Evolutionary conservation across 805 yeast genomes (phyloP).

Genomic region (Lipomyces mesembrius): DNA sequence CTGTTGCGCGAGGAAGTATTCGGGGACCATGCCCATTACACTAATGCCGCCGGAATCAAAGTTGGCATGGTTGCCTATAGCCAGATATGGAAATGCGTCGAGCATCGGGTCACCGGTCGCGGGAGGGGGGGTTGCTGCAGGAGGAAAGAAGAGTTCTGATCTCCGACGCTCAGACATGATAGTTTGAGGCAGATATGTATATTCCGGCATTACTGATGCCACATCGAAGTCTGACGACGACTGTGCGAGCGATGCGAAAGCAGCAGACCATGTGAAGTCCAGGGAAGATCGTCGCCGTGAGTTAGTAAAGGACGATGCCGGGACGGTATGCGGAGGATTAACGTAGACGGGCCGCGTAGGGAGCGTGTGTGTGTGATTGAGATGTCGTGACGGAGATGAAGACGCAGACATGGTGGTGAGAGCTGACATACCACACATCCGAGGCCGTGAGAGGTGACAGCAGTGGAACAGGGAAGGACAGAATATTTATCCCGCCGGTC

Average conservation of each 20-base stretch:
- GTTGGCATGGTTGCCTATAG: neutral
- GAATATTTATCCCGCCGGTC: neutral
- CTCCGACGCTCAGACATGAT: conserved; percentile 17
- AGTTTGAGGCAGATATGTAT: conserved; percentile 13
- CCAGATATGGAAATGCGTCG: conserved; percentile 7
- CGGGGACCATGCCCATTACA: conserved; percentile 23
- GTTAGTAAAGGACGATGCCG: neutral
- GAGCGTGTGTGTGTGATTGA: neutral
- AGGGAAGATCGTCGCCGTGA: conserved; percentile 20
- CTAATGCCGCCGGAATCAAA: neutral
- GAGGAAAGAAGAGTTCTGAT: conserved; percentile 9
- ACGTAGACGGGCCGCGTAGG: neutral
- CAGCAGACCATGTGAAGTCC: conserved; percentile 34
- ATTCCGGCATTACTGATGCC: conserved; percentile 10
- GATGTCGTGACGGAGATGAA: neutral
- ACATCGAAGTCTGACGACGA: conserved; percentile 8
- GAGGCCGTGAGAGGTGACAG: neutral
- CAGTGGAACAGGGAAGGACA: neutral
- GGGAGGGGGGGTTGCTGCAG: neutral
- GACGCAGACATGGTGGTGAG: neutral
- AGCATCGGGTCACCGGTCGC: conserved; percentile 6
- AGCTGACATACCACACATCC: neutral
- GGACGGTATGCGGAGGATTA: neutral
- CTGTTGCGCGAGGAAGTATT: conserved; percentile 4
- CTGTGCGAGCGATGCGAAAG: conserved; percentile 15